A percentile compares a stretch with the other conserved stretches of the same genome.
Evolutionary conservation across 1,284 basidiomycete species (phyloP).

Genomic region (Cutaneotrichosporon sp.): DNA sequence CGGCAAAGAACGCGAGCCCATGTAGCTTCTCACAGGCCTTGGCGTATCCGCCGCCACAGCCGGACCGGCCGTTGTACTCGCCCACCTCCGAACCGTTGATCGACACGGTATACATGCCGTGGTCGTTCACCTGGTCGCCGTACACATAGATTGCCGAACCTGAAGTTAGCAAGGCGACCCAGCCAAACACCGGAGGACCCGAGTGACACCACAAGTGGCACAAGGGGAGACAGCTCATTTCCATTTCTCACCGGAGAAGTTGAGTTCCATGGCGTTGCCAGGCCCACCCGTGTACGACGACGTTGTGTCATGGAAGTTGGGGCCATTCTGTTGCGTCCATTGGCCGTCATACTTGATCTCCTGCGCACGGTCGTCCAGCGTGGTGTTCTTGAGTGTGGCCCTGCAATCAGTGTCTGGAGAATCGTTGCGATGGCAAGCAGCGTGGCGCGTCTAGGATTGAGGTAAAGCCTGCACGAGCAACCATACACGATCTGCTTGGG

Average conservation of each 20-base stretch:
- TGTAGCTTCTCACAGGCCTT: constrained; percentile 48
- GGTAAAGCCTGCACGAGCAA: too few relatives aligned
- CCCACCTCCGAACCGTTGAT: constrained; percentile 35
- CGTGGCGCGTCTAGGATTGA: not conserved
- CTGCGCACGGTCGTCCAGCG: constrained; percentile 35
- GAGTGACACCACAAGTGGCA: too few relatives aligned
- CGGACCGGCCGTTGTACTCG: constrained; percentile 37
- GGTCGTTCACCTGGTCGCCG: constrained; percentile 50
- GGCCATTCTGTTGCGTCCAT: constrained; percentile 43
- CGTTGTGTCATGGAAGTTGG: constrained; percentile 36
- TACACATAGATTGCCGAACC: constrained; percentile 47
- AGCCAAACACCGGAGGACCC: too few relatives aligned
- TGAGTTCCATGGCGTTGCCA: constrained; percentile 31
- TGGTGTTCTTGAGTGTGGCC: constrained; percentile 38
- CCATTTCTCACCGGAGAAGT: constrained; percentile 33
- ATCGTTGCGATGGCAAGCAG: not conserved
- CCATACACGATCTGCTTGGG: too few relatives aligned
- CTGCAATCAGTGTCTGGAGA: constrained; percentile 20
- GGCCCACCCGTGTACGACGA: constrained; percentile 38
- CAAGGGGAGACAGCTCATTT: too few relatives aligned
- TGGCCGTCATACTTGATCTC: constrained; percentile 36
- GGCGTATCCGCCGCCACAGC: constrained; percentile 38
- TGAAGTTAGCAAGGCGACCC: too few relatives aligned
- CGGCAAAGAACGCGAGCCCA: constrained; percentile 38
- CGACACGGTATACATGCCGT: constrained; percentile 43